Base-by-base conservation (phyloP, 2,329 filamentous ascomycete species). In the Trichoderma atroviride region DNA sequence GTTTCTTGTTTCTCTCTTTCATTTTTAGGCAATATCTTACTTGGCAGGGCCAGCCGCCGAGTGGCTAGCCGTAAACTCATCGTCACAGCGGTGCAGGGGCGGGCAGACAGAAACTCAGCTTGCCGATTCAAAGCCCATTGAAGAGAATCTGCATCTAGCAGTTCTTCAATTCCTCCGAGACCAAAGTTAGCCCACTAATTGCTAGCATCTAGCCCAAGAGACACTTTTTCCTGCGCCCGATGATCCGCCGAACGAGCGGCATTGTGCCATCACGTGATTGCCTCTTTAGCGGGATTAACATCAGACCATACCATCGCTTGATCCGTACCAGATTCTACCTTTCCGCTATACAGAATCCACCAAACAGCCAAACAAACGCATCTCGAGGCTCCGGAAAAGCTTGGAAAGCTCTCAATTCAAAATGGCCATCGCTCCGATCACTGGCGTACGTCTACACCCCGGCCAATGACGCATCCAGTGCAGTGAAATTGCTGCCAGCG, bases 61-160 rank as follows among this genome's bases (percentile, higher is more conserved):
- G 88, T 83, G 74, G 89, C 88, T 76, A 89, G 81, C 79, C 86
- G 86, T 75, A 91, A 80, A 81, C 84, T 92, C 91, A 93, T 93
- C 77, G 61, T 19, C 33, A 73, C 76, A 59, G 72, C 53, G 65
- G 60, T 37, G 56, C 61, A 73, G 70, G 52, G 71, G 60, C 71
- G 69, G 37, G 62, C 40, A 47, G 53, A 57, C 27, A 33, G 11
- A 43, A 31, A n/a, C 62, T 66, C 52, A 66, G 22, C 53, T 58
- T 16, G 27, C 35, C 31, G 37, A 27, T 58, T n/a, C 43, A 50
- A 55, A 66, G 19, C 53, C 53, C 62, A 66, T 66, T 57, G 62
- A 58, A 27, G 22, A 57, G 53, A 66, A 35, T 47, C 31, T 50
- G 53, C 58, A 43, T 40, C 53, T 35, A 70, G 52, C 64, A 58